Evolutionary conservation across 2,329 filamentous ascomycete genomes (phyloP), one percentile per base, ranked within the genome.

Genomic region (Penicillium sp.): DNA sequence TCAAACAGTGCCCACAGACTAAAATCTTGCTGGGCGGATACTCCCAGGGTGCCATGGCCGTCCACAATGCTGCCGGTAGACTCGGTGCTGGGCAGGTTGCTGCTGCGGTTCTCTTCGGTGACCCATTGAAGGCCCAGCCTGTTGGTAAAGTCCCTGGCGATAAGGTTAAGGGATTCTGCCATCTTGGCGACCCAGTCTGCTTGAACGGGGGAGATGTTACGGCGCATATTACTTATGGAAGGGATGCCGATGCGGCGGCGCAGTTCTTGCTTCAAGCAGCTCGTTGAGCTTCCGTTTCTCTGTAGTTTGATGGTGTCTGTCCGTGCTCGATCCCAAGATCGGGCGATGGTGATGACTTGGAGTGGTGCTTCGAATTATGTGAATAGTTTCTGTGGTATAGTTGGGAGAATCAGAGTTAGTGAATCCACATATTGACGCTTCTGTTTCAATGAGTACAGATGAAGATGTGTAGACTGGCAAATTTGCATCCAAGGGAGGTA

Each of bases 141-240:
- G 71, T 74, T 10, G 67, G 70, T 31, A 72, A 77, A 58, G 70
- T 79, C n/a, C 59, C 70, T 6, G 62, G 67, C 28, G 69, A 68
- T 1, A 77, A 81, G 61, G 72, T 75, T 4, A 74, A 79, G 61
- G 78, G 80, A 19, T 76, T 79, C 36, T 84, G 82, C 56, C 75
- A 79, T 30, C 43, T 59, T 4, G 81, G 78, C 0, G 82, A 84
- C 59, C 69, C 77, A 10, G 81, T 84, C 6, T 84, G 82, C 56
- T 51, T 67, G 4, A 78, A 80, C 33, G 77, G 77, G 0, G 63
- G 75, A 22, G 69, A 77, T 50, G 65, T 77, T 6, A 65, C 76
- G 22, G 72, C 75, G 7, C 78, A 80, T 66, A 50, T 75, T 33
- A 67, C 66, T 3, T 81, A 81, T 57, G 71, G 63, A 1, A 25